These are phyloP conservation scores for Cyclotella baltica DNA, from an alignment of 108 stramenopile species.

Conservation along the genomic window DNA sequence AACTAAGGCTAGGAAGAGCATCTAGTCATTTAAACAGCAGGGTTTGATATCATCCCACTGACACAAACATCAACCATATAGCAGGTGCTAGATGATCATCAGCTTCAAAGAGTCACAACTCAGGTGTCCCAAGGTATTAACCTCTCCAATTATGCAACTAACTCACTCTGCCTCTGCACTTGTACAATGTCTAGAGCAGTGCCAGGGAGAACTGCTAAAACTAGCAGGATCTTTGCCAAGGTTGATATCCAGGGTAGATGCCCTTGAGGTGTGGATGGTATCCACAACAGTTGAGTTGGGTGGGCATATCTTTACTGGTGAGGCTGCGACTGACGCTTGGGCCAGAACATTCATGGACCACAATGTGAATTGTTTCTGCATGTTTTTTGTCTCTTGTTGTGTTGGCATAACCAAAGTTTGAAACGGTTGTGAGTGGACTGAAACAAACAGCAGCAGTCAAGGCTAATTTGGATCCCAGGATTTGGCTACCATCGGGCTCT, in stretches of 20 bases:
- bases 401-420: background rate
- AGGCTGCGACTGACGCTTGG: conserved; percentile 1
- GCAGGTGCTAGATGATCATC: background rate
- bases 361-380: background rate
- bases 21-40: background rate
- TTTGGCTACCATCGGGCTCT: background rate
- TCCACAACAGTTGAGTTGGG: conserved; percentile 1
- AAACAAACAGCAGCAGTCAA: background rate
- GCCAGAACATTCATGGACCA: background rate
- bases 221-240: background rate
- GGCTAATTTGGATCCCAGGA: background rate
- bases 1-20: background rate
- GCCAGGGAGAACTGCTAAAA: background rate
- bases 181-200: background rate
- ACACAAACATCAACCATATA: background rate
- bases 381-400: background rate
- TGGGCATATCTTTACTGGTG: conserved; percentile 8
- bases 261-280: background rate
- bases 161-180: background rate
- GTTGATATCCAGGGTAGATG: background rate
- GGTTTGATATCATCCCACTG: background rate
- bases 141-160: background rate
- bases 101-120: background rate
- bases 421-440: background rate
- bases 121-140: background rate